Conservation (phyloP, 192 early-diverging fungal species). For the Entomortierella parvispora region DNA sequence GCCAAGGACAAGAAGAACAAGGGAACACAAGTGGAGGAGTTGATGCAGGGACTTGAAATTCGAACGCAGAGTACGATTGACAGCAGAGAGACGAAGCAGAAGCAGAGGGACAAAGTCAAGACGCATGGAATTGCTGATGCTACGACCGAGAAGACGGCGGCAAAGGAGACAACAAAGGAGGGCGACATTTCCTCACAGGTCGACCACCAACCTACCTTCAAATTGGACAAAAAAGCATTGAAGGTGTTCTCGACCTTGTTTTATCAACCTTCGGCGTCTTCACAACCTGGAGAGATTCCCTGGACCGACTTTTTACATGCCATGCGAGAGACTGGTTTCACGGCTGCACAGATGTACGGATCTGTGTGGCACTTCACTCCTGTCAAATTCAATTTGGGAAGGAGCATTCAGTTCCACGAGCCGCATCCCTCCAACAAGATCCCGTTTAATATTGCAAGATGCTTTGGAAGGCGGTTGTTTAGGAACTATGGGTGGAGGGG, state of each 20-base stretch:
- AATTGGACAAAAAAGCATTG: slow-evolving; percentile 23
- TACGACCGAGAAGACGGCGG: no score
- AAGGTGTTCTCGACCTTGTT: slow-evolving; percentile 45
- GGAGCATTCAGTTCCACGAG: slow-evolving; percentile 40
- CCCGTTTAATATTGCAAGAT: slow-evolving; percentile 30
- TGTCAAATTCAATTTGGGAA: slow-evolving; percentile 26
- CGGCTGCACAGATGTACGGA: slow-evolving; percentile 27
- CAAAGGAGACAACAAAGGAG: neutral
- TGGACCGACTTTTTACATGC: slow-evolving; percentile 48
- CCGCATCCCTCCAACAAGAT: slow-evolving; percentile 35
- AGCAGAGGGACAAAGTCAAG: no score
- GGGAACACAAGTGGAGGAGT: no score
- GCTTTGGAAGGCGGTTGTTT: slow-evolving; percentile 30
- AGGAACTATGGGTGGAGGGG: slow-evolving; percentile 31
- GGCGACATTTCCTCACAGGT: no score
- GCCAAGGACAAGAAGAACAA: no score
- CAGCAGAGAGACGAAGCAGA: no score
- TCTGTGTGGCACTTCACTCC: slow-evolving; percentile 44
- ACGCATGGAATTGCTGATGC: no score
- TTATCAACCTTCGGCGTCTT: slow-evolving; percentile 15
- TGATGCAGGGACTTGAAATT: no score
- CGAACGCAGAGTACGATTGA: no score
- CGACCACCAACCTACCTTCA: slow-evolving; percentile 32
- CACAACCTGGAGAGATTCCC: slow-evolving; percentile 41
- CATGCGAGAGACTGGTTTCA: slow-evolving; percentile 31